Base-by-base conservation (phyloP, 2,329 filamentous ascomycete genomes). In the Pestalotiopsis sp. region DNA sequence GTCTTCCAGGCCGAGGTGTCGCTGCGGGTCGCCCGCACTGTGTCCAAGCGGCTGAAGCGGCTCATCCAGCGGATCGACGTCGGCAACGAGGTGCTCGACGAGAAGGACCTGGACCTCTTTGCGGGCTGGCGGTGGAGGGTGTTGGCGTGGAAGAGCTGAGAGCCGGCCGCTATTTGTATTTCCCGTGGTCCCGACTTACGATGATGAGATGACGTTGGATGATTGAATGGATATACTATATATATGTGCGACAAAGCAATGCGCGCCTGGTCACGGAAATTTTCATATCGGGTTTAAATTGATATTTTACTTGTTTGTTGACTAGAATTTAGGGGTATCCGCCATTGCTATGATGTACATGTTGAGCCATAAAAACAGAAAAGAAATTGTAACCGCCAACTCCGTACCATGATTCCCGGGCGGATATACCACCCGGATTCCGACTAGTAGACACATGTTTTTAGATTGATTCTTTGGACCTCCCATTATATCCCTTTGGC, bases 1-100 rank as follows among this genome's bases (percentile, higher is more conserved):
- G 83, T 89, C 13, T 90, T 90, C 70, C 83, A 85, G 73, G 88
- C 87, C 74, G 87, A 90, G 75, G 87, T 90, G 23, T 82, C 85
- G 66, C 75, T 89, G 61, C 83, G 86, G 4, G 86, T 88, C 3
- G 86, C 85, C 12, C 82, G 81, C 73, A 89, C 86, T 4, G 77
- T 87, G 20, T 80, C 82, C 38, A 85, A 84, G 75, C 79, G 86
- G 36, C 73, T 89, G 62, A 85, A 83, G 78, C 81, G 80, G 61
- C 80, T 89, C 7, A 77, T 79, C 36, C 74, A 78, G 27, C 83
- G 84, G 73, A 79, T 89, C 17, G 84, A 88, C 74, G 74, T 80
- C 1, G 85, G 84, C 4, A 80, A 84, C 36, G 78, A 82, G 6
- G 80, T 82, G 38, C 69, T 89, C 3, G 78, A 78, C 2, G 85